Evolutionary conservation across 805 yeast genomes (phyloP).

Genomic region (Lipomyces mesembrius): DNA sequence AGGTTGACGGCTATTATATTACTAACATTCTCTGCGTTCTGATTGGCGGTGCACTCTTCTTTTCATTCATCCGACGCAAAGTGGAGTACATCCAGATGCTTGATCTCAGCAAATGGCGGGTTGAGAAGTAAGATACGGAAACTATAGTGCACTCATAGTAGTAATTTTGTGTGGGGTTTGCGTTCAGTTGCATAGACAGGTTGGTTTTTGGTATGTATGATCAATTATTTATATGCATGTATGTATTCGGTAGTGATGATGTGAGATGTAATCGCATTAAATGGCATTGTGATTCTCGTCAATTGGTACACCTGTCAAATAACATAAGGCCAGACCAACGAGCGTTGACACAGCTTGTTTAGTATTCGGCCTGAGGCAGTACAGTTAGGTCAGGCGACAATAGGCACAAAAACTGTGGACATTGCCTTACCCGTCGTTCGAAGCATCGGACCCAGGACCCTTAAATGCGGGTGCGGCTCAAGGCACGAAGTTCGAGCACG

Average conservation of each 20-base stretch:
- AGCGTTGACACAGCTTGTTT: not conserved
- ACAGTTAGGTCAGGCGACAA: not conserved
- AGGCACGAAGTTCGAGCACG: not conserved
- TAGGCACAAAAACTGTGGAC: not conserved
- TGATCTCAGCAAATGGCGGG: conserved; percentile 39
- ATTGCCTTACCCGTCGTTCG: not conserved
- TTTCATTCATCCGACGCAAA: conserved; percentile 66
- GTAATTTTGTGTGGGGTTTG: not conserved
- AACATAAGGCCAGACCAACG: not conserved
- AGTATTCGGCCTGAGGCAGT: too few species aligned
- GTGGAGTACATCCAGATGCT: conserved; percentile 68
- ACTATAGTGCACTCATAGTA: not conserved
- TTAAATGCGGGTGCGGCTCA: not conserved
- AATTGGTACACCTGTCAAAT: not conserved
- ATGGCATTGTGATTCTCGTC: not conserved
- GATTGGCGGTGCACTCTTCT: conserved; percentile 67
- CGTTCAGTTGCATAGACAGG: not conserved
- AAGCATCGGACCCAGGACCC: not conserved
- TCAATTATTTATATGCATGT: not conserved
- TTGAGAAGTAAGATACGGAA: conserved; percentile 25
- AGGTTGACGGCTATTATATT: conserved; percentile 81
- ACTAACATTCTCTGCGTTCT: conserved; percentile 74
- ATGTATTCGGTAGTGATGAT: not conserved
- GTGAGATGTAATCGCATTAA: not conserved
- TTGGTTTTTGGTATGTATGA: not conserved